Evolutionary conservation across 1,284 basidiomycete species (phyloP).

Genomic region (Anthracocystis setariae): DNA sequence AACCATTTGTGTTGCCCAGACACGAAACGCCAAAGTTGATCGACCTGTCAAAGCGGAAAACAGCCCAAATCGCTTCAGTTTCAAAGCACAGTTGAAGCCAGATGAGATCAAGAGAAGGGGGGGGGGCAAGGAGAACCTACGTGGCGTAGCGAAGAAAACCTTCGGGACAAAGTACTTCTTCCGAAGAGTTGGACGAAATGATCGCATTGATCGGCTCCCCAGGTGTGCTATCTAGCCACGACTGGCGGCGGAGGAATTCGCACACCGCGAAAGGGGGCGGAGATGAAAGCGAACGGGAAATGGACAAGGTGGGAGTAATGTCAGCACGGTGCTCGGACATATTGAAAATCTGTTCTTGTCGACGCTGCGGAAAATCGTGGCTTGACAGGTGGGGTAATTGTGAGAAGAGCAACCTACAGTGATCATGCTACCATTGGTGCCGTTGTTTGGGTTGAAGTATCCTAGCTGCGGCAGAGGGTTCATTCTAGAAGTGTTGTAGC

Average conservation of each 20-base stretch:
- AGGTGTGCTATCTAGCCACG: slow-evolving; percentile 44
- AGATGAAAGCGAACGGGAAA: neutral
- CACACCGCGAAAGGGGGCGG: neutral
- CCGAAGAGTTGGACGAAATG: slow-evolving; percentile 57
- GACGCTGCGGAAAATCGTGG: neutral
- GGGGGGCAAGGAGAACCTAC: neutral
- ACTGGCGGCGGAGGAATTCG: slow-evolving; percentile 13
- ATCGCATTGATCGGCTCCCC: slow-evolving; percentile 66
- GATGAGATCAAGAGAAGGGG: too few relatives aligned
- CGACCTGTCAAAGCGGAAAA: slow-evolving; percentile 35
- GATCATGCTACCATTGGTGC: slow-evolving; percentile 46
- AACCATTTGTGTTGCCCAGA: slow-evolving; percentile 61
- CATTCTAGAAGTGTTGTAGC: slow-evolving; percentile 45
- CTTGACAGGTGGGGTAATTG: slow-evolving; percentile 15
- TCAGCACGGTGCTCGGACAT: slow-evolving; percentile 7
- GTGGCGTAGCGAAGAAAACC: slow-evolving; percentile 65
- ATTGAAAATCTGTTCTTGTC: neutral
- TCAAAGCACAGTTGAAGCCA: too few relatives aligned
- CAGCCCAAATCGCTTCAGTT: too few relatives aligned
- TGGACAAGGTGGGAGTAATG: neutral
- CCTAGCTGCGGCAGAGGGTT: slow-evolving; percentile 36
- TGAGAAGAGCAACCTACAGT: slow-evolving; percentile 23
- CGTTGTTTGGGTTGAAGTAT: slow-evolving; percentile 44
- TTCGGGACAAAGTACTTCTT: slow-evolving; percentile 53
- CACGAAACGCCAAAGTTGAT: slow-evolving; percentile 66